Base-by-base conservation (phyloP, 192 early-diverging fungal species). In the Gonapodya prolifera region DNA sequence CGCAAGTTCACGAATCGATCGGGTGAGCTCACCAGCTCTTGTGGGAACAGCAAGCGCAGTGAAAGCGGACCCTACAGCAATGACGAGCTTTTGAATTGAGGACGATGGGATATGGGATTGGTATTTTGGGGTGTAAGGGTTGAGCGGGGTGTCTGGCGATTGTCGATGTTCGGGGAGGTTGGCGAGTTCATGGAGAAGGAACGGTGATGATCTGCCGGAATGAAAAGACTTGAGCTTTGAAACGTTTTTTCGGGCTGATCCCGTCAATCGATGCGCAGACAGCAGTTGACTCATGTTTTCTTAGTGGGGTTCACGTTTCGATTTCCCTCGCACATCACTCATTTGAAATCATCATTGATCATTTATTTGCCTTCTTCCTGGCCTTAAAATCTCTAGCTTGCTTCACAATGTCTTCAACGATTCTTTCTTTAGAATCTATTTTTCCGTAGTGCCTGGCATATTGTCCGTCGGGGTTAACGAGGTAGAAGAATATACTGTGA, bases 401-500 rank as follows among this genome's bases (percentile, higher is more conserved):
- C 2, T 81, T 78, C 77, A 85, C 86, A 29, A 90, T 82, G 74
- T 89, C 91, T 33, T 80, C 35, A 0, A 84, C 79, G 18, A 95
- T 88, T 36, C 87, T 80, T 2, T 93, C 91, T 2, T 86, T 83
- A 13, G 87, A 87, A 35, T 91, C 85, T 69, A 94, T 93, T 81
- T 91, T 93, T 32, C 95, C 94, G 83, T 94, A 99, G 35, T 93
- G 93, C 28, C 94, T 94, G 30, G 96, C 84, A 82, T 97, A 99
- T 75, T 88, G 79, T 36, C 96, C 96, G 70, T 95, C 89, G 2
- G 93, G 95, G 73, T 92, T 91, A 88, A 99, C 94, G 69, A 99
- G 83, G 81, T 98, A 99, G 78, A 97, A 97, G 84, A 97, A 99
- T 81, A 99, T 99, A 35, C 94, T 95, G 80, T 99, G 97, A 78